phyloP scores from a whole-genome alignment of 2,329 filamentous ascomycete genomes.

The Sordariomycetes sp. region DNA sequence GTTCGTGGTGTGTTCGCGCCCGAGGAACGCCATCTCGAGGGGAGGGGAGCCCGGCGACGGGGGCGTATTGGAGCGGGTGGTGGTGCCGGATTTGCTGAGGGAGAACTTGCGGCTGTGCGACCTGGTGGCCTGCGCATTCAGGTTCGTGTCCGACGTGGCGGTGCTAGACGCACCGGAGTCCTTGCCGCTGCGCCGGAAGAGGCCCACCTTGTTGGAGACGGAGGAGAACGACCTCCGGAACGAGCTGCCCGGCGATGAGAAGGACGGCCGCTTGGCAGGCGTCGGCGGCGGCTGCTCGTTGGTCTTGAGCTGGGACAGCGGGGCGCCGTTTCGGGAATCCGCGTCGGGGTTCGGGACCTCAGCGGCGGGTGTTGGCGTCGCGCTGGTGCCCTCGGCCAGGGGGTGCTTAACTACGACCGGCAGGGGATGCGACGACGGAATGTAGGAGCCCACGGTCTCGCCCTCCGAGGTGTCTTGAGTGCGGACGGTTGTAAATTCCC shows the following conservation, averaged over 20 bases:
- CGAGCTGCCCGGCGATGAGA: neutral
- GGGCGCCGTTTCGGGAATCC: neutral
- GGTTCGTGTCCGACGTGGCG: neutral
- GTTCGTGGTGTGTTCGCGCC: constrained; percentile 10
- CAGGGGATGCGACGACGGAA: neutral
- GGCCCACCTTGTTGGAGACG: neutral
- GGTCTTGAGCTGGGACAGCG: neutral
- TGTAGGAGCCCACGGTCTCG: neutral
- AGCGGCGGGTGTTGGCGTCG: neutral
- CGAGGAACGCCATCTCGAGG: constrained; percentile 26
- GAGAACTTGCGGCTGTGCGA: constrained; percentile 28
- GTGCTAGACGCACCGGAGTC: neutral
- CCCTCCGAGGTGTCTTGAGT: constrained; percentile 5
- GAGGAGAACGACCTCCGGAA: constrained; percentile 1
- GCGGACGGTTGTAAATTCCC: constrained; percentile 6
- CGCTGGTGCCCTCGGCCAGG: neutral
- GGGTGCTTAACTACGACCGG: neutral
- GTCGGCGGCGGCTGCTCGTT: neutral
- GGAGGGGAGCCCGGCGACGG: constrained; percentile 34
- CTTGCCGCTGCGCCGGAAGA: constrained; percentile 1
- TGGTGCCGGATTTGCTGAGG: constrained; percentile 31
- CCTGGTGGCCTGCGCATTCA: neutral
- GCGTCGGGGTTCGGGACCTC: neutral
- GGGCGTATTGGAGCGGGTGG: constrained; percentile 36
- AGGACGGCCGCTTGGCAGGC: constrained; percentile 1